phyloP scores from a whole-genome alignment of 768 basidiomycete species.

The Boletus vermiculosoides region DNA sequence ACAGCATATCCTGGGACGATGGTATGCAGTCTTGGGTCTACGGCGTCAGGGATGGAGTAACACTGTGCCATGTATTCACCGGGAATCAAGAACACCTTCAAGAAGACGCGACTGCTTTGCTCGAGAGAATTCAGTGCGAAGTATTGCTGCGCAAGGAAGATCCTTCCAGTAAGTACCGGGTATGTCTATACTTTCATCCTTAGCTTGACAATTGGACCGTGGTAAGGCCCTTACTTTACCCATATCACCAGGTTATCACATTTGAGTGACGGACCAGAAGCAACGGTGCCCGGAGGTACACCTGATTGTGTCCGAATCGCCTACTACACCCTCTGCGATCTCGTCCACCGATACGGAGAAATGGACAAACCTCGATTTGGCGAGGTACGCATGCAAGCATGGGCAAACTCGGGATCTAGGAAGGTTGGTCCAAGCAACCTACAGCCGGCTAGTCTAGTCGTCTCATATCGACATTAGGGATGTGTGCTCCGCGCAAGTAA shows the following conservation, averaged over 20 bases:
- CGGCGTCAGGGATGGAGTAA: slow-evolving; percentile 21
- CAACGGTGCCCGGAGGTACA: slow-evolving; percentile 27
- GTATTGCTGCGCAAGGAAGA: slow-evolving; percentile 22
- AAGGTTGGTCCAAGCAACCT: slow-evolving; percentile 27
- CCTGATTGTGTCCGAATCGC: slow-evolving; percentile 21
- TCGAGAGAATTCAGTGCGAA: slow-evolving; percentile 41
- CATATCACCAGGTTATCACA: slow-evolving; percentile 18
- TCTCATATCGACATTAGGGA: slow-evolving; percentile 21
- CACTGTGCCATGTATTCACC: slow-evolving; percentile 47
- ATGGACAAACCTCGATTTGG: slow-evolving; percentile 32
- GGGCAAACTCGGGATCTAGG: slow-evolving; percentile 41
- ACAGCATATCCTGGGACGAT: slow-evolving; percentile 28
- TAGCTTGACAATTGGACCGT: slow-evolving; percentile 3
- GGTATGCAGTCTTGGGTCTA: slow-evolving; percentile 31
- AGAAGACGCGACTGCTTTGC: slow-evolving; percentile 35
- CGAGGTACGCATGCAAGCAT: slow-evolving; percentile 39
- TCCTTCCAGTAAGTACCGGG: slow-evolving; percentile 18
- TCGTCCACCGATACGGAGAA: slow-evolving; percentile 38
- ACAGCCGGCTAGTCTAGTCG: neutral
- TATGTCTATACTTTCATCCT: neutral
- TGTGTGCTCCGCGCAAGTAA: slow-evolving; percentile 21
- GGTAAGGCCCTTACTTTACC: slow-evolving; percentile 30
- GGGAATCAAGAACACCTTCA: slow-evolving; percentile 46
- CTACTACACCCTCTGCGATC: slow-evolving; percentile 30
- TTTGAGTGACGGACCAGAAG: slow-evolving; percentile 9